Evolutionary conservation across 2,329 filamentous ascomycete species (phyloP), one percentile per base, ranked within the genome.

Genomic region (Xylariaceae sp.): DNA sequence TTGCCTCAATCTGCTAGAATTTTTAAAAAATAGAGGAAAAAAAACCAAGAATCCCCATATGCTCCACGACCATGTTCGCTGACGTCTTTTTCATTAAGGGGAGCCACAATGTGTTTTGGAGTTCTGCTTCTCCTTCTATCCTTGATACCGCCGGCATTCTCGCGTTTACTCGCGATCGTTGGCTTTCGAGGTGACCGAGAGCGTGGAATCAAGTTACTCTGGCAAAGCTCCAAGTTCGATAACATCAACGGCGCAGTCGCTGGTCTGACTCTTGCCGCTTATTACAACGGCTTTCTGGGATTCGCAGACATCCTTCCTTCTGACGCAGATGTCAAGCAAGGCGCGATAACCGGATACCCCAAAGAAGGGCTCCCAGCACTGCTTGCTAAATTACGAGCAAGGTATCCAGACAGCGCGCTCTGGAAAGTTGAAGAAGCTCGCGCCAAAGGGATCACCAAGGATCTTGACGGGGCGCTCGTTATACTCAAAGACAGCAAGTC

Each of bases 221-320:
- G 93, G 93, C 83, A 88, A 62, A 88, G 89, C 11, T 90, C 88
- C 19, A 82, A 83, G 40, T 93, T 91, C 63, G 70, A 83, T 50
- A 95, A 95, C 64, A 79, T 97, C 59, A 94, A 96, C 60, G 92
- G 91, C n/a, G 92, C 88, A 6, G 85, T 97, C 61, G 84, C 91
- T 0, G 88, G 85, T 0, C 75, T 97, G 33, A 79, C 88, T 21
- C 72, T 96, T 0, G 75, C 97, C 14, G 83, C 81, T 1, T 97
- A 90, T 66, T 95, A 96, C 68, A 95, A 95, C 61, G 86, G 85
- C 5, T 78, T 95, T 23, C 76, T 94, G 14, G 88, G 87, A 2
- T 85, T 89, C 55, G 88, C 89, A 50, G 93, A 98, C 62, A 96
- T 98, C 44, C 73, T 95, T 14, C 85, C 88, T 0, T 76, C 71